A percentile compares a stretch with the other conserved stretches of the same genome.
phyloP scores from a whole-genome alignment of 1,284 basidiomycete species.

The Cystobasidium slooffiae region DNA sequence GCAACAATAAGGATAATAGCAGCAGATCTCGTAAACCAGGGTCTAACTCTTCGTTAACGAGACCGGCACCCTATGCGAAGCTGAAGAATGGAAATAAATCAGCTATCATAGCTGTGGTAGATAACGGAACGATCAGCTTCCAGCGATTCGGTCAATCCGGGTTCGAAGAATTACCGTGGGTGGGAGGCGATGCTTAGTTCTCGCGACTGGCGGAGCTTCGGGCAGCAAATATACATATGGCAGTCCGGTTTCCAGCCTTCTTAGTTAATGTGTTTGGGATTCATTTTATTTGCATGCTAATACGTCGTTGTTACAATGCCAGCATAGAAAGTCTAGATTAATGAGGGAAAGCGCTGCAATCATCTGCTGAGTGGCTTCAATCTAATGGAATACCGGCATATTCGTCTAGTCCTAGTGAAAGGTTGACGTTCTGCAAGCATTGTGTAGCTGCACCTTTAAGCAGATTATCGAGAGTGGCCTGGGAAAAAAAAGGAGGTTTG shows the following conservation, averaged over 20 bases:
- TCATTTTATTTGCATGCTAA: too few relatives aligned
- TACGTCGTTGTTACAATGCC: not conserved
- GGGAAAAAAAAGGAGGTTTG: constrained; percentile 23
- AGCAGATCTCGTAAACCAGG: not conserved
- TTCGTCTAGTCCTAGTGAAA: constrained; percentile 91
- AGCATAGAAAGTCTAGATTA: not conserved
- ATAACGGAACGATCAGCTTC: constrained; percentile 85
- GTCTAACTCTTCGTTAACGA: not conserved
- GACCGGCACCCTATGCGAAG: constrained; percentile 55
- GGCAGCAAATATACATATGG: too few relatives aligned
- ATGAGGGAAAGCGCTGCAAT: not conserved
- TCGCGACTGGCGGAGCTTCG: too few relatives aligned
- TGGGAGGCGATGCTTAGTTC: constrained; percentile 35
- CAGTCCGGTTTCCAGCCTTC: too few relatives aligned
- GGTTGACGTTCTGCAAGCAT: constrained; percentile 93
- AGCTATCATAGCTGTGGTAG: constrained; percentile 85
- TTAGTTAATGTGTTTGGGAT: too few relatives aligned
- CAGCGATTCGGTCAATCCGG: constrained; percentile 83
- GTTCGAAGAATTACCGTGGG: constrained; percentile 74
- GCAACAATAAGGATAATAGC: not conserved
- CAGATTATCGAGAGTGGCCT: constrained; percentile 93
- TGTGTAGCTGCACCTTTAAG: constrained; percentile 98
- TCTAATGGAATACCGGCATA: constrained; percentile 73
- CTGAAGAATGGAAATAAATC: constrained; percentile 84
- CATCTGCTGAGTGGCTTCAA: not conserved